Percentiles rank a stretch among this genome's conserved stretches.
phyloP scores from a whole-genome alignment of 1,139 yeast species.

The Wickerhamomyces sp. region DNA sequence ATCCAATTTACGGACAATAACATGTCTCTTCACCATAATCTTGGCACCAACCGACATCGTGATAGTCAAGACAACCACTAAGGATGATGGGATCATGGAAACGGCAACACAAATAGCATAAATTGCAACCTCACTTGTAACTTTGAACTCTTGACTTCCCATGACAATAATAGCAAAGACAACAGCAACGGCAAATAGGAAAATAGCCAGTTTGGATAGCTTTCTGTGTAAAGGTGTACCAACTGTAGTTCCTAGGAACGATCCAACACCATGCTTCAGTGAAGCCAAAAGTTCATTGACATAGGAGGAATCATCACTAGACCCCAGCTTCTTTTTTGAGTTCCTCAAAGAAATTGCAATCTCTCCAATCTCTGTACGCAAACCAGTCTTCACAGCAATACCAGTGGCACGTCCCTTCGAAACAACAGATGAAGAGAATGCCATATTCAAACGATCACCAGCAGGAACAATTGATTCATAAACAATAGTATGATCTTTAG shows the following conservation, averaged over 20 bases:
- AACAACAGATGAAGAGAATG: conserved; percentile 64
- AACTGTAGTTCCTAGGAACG: conserved; percentile 65
- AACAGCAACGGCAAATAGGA: conserved; percentile 66
- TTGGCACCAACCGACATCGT: conserved; percentile 87
- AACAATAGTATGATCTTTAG: conserved; percentile 42
- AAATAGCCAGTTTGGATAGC: conserved; percentile 65
- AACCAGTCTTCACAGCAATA: conserved; percentile 61
- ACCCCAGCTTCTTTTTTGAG: conserved; percentile 29
- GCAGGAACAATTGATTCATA: conserved; percentile 53
- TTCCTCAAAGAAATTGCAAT: conserved; percentile 63
- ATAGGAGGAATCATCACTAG: conserved; percentile 46
- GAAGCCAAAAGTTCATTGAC: conserved; percentile 32
- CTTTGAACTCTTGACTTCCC: conserved; percentile 70
- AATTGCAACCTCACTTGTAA: conserved; percentile 67
- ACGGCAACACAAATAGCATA: conserved; percentile 81
- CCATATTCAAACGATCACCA: conserved; percentile 75
- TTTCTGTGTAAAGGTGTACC: conserved; percentile 77
- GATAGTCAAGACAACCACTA: conserved; percentile 75
- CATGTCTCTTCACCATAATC: conserved; percentile 67
- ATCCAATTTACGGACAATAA: conserved; percentile 72
- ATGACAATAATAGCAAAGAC: conserved; percentile 73
- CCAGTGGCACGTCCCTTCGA: conserved; percentile 77
- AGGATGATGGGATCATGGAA: conserved; percentile 79
- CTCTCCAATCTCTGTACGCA: conserved; percentile 70
- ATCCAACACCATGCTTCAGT: conserved; percentile 49